A percentile compares a stretch with the other conserved stretches of the same genome.
These are phyloP conservation scores for Wickerhamomyces bovis DNA, from an alignment of 805 yeast genomes.

Conservation along the genomic window DNA sequence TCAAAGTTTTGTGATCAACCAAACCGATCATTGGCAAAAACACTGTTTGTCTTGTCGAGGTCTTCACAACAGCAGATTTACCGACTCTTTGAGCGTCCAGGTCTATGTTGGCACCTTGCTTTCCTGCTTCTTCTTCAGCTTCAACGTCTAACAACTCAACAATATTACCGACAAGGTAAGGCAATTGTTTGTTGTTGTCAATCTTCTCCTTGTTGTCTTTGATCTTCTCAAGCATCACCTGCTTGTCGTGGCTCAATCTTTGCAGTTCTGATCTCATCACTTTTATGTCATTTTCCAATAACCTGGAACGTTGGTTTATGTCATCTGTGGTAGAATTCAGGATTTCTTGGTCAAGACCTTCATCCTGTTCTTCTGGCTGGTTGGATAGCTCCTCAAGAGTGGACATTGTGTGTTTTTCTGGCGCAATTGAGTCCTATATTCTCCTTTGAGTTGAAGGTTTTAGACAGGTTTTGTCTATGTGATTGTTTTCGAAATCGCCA, in stretches of 20 bases:
- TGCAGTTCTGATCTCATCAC: slow-evolving; percentile 90
- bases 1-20: slow-evolving; percentile 84
- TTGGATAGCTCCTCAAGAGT: slow-evolving; percentile 78
- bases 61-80: slow-evolving; percentile 96
- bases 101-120: slow-evolving; percentile 93
- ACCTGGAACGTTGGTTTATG: slow-evolving; percentile 75
- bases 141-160: slow-evolving; percentile 89
- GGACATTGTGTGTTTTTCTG: slow-evolving; percentile 43
- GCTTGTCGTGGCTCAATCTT: slow-evolving; percentile 85
- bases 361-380: slow-evolving; percentile 28
- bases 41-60: slow-evolving; percentile 96
- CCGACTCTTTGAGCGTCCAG: slow-evolving; percentile 87
- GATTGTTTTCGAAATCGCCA: background rate
- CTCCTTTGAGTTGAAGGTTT: background rate
- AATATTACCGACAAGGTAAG: slow-evolving; percentile 93
- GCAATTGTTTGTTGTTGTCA: slow-evolving; percentile 90
- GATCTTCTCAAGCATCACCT: slow-evolving; percentile 87
- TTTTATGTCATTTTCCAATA: slow-evolving; percentile 91
- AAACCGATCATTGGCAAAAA: slow-evolving; percentile 93
- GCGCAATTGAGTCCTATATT: background rate
- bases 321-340: slow-evolving; percentile 73
- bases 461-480: background rate
- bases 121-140: slow-evolving; percentile 72
- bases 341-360: slow-evolving; percentile 78
- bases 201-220: slow-evolving; percentile 95